Base-by-base conservation (phyloP, 2,329 filamentous ascomycete species). In the Leptographium flavum region DNA sequence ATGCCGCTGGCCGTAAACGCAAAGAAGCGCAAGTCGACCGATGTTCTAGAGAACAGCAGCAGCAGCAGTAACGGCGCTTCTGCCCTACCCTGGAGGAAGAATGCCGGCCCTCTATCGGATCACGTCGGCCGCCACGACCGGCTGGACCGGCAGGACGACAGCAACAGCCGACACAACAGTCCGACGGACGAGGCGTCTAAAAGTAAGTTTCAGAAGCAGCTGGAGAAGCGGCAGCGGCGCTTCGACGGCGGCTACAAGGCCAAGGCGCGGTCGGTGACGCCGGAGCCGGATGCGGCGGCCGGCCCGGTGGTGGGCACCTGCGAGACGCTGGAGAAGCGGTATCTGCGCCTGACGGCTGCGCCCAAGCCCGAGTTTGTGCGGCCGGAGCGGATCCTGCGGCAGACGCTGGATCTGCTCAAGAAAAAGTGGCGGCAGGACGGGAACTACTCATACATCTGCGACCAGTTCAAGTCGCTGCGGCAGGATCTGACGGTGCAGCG, bases 401-500 rank as follows among this genome's bases (percentile, higher is more conserved):
- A 92, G 64, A 88, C 90, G 6, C 66, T 98, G 62, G 86, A 93
- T 54, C 68, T 93, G 41, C 68, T 98, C 52, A 93, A 94, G 69
- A 84, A 81, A 68, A 96, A 94, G 66, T 98, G 92, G 92, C 83
- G 80, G 59, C 78, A 81, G 55, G 87, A 95, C 56, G 82, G 81
- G 66, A 94, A 96, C 65, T 98, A 98, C 64, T 81, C 79, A 54
- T 98, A 95, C 66, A 94, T 95, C 52, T 96, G 92, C 75, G 88
- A 98, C 61, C 92, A 98, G 72, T 94, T 98, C 73, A 98, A 98
- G 65, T 95, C 92, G 15, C 74, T 98, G 62, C 86, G 92, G 49
- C 92, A 98, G 71, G 92, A 98, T 69, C 74, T 98, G 61, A 98
- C 92, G 33, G 92, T 98, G 45, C 92, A 98, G 65, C 90, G 86